Evolutionary conservation across 352 stramenopile genomes (phyloP), one percentile per base, ranked within the genome.

Genomic region (Globisporangium paddicum): DNA sequence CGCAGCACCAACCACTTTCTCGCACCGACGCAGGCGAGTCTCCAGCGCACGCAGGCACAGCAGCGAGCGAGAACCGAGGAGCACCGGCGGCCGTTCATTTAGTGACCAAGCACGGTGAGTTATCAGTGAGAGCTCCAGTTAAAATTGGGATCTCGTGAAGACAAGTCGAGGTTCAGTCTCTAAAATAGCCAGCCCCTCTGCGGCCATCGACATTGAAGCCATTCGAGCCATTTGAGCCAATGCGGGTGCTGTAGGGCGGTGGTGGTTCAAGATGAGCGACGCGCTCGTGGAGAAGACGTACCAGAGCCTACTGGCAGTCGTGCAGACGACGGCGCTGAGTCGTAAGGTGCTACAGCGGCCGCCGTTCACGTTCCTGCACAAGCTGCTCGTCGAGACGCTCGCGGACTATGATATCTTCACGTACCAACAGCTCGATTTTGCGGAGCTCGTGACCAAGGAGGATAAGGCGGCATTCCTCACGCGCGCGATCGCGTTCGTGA

Each of bases 341-440:
- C 75, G 72, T 18, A 87, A 86, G 58, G 81, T 93, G 23, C 66
- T 95, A 4, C 46, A 64, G 13, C 76, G 85, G 9, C 85, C 85
- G 18, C 85, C 85, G 14, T 95, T 95, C 56, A 89, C 83, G 3
- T 93, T 95, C 37, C 58, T 95, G 5, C 82, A 95, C 65, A 92
- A 91, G 56, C 61, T 95, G 2, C 68, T 92, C 5, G 63, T 90
- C 8, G 81, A 91, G 51, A 88, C 77, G 9, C 60, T 95, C 6
- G 69, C 63, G 0, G 66, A 71, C 11, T 80, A 78, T 58, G 70
- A 79, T 35, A 81, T 95, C 30, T 93, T 93, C 58, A 83, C 68
- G 3, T 48, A 79, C 8, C 62, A 82, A 41, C 85, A 95, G 51
- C 72, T 92, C 45, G 58, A 72, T 8, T 88, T 90, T 59, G 70